Evolutionary conservation across 1,284 basidiomycete species (phyloP).

Genomic region (Trichosporon inkin): DNA sequence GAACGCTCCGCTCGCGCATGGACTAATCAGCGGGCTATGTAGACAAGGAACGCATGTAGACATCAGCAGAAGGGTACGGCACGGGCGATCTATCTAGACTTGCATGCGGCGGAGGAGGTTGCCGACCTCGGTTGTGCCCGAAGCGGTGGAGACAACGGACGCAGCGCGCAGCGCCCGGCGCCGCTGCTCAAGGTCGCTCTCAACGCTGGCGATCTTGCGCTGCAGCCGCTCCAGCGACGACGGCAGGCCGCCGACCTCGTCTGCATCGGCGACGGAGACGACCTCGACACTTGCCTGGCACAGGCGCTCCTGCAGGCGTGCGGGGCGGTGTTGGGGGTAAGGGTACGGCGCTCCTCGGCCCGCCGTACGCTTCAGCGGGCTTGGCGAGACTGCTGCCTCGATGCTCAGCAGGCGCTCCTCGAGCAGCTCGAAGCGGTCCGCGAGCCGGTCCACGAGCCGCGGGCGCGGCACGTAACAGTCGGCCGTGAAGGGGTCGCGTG

Average conservation of each 20-base stretch:
- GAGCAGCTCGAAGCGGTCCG: background rate
- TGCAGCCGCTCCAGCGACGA: background rate
- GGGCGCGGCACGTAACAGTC: background rate
- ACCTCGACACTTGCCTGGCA: background rate
- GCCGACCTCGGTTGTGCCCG: background rate
- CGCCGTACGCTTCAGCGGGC: background rate
- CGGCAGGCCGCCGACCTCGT: background rate
- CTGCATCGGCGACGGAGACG: background rate
- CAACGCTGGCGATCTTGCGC: background rate
- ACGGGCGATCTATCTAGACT: background rate
- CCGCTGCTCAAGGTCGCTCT: background rate
- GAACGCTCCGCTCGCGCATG: constrained; percentile 84
- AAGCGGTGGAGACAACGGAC: background rate
- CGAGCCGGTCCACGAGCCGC: background rate
- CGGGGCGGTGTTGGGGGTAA: background rate
- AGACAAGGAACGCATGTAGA: constrained; percentile 19
- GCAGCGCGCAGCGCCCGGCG: background rate
- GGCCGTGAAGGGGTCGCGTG: background rate
- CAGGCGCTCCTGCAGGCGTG: background rate
- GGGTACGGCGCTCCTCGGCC: background rate
- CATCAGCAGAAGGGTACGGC: background rate
- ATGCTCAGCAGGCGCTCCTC: background rate
- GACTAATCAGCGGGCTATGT: constrained; percentile 57
- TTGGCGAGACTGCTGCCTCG: background rate
- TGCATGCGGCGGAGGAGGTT: background rate